Evolutionary conservation across 306 rosid genomes (phyloP).

Genomic region (Neltuma alba): DNA sequence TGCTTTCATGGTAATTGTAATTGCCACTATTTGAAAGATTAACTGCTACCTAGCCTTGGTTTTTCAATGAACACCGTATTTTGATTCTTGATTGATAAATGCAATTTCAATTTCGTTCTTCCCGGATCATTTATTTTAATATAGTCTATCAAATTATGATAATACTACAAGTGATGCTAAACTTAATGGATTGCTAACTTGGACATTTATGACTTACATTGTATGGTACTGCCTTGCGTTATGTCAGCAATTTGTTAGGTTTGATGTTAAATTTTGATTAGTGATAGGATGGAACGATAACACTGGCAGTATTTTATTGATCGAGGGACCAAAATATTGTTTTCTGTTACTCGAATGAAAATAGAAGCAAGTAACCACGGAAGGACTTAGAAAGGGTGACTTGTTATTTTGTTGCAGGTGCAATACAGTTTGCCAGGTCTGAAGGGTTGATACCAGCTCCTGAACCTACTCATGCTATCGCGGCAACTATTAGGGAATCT

Average conservation of each 20-base stretch:
- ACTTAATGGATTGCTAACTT: neutral
- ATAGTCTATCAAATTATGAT: neutral
- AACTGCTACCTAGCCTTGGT: neutral
- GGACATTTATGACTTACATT: neutral
- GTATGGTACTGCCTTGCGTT: neutral
- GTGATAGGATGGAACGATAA: neutral
- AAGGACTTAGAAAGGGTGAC: neutral
- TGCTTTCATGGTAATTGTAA: conserved; percentile 70
- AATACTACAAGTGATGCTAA: no score
- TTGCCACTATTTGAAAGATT: conserved; percentile 9
- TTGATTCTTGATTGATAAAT: neutral
- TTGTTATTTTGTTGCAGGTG: conserved; percentile 55
- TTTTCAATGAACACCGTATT: neutral
- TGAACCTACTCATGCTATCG: conserved; percentile 92
- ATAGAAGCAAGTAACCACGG: neutral
- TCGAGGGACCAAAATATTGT: neutral
- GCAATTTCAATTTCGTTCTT: neutral
- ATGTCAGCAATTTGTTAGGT: neutral
- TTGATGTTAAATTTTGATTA: neutral
- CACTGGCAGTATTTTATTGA: neutral
- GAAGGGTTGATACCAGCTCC: conserved; percentile 97
- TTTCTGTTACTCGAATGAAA: neutral
- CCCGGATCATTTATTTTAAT: neutral
- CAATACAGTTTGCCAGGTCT: conserved; percentile 81
- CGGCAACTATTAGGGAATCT: conserved; percentile 93